Percentiles rank a stretch among this genome's conserved stretches.
Conservation (phyloP, 2,329 filamentous ascomycete species). For the Cryphonectria naterciae region DNA sequence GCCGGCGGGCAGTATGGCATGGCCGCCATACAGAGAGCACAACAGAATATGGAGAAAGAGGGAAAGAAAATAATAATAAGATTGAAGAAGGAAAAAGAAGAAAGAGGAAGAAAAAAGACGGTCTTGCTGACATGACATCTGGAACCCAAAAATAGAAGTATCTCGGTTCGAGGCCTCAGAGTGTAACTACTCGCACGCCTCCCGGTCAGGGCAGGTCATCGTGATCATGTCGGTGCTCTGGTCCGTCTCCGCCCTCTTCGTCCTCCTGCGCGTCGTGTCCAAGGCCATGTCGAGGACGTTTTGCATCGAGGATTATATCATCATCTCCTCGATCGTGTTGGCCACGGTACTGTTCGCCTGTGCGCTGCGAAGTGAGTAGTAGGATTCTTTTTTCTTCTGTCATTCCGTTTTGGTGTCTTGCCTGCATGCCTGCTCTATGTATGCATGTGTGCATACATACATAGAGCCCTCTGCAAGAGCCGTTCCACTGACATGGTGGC, state of each 20-base stretch:
- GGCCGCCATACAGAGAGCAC: background rate
- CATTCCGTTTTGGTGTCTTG: too few relatives aligned
- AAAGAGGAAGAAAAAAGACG: background rate
- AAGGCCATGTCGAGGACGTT: slow-evolving; percentile 22
- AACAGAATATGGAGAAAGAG: background rate
- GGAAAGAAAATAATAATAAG: too few relatives aligned
- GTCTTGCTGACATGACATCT: background rate
- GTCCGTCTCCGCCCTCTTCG: slow-evolving; percentile 5
- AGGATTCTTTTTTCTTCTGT: background rate
- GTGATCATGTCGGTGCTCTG: slow-evolving; percentile 19
- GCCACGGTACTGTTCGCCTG: slow-evolving; percentile 11
- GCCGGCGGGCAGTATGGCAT: background rate
- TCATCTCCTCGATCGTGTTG: slow-evolving; percentile 15
- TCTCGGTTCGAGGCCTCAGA: slow-evolving; percentile 13
- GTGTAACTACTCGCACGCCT: slow-evolving; percentile 20
- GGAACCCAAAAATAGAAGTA: slow-evolving; percentile 5
- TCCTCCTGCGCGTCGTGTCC: slow-evolving; percentile 15
- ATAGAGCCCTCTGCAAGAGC: too few relatives aligned
- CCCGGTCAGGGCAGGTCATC: slow-evolving; percentile 15
- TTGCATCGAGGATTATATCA: slow-evolving; percentile 24
- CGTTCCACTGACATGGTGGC: background rate
- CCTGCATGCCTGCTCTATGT: background rate
- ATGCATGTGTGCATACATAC: too few relatives aligned
- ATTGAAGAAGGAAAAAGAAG: too few relatives aligned
- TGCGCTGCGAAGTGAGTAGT: slow-evolving; percentile 20